Percentiles rank a stretch among this genome's conserved stretches.
These are phyloP conservation scores for Dactylella cylindrospora DNA, from an alignment of 2,329 filamentous ascomycete species.

Conservation along the genomic window DNA sequence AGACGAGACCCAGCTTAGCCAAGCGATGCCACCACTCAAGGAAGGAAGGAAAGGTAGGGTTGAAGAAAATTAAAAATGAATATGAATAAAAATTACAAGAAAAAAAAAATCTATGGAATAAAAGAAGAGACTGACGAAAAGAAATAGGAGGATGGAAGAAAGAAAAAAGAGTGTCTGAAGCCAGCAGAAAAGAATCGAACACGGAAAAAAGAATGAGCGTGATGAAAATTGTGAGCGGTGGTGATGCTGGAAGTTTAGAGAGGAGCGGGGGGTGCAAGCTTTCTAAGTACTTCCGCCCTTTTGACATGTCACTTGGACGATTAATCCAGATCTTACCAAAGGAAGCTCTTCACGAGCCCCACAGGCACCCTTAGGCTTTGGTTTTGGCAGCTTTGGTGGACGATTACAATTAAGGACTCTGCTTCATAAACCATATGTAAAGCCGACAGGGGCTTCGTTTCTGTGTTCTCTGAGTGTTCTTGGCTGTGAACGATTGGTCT, in stretches of 20 bases:
- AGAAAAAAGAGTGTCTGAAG: too few species aligned
- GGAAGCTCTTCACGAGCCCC: too few species aligned
- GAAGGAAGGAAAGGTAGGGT: constrained; percentile 1
- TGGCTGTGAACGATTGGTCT: too few species aligned
- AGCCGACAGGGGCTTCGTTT: too few species aligned
- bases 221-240: background rate
- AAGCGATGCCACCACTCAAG: constrained; percentile 3
- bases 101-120: background rate
- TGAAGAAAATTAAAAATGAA: background rate
- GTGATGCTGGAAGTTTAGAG: constrained; percentile 9
- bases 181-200: too few species aligned
- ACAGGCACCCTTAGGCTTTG: too few species aligned
- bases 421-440: too few species aligned
- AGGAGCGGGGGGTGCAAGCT: background rate
- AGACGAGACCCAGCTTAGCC: constrained; percentile 8
- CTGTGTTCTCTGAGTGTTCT: too few species aligned
- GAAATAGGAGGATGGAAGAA: constrained; percentile 2
- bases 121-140: constrained; percentile 5
- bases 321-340: too few species aligned
- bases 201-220: constrained; percentile 4
- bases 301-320: too few species aligned
- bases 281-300: background rate
- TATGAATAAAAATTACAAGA: background rate
- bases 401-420: too few species aligned
- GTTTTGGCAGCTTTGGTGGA: too few species aligned